Base-by-base conservation (phyloP, 2,329 filamentous ascomycete species). In the Davidsoniella australis region DNA sequence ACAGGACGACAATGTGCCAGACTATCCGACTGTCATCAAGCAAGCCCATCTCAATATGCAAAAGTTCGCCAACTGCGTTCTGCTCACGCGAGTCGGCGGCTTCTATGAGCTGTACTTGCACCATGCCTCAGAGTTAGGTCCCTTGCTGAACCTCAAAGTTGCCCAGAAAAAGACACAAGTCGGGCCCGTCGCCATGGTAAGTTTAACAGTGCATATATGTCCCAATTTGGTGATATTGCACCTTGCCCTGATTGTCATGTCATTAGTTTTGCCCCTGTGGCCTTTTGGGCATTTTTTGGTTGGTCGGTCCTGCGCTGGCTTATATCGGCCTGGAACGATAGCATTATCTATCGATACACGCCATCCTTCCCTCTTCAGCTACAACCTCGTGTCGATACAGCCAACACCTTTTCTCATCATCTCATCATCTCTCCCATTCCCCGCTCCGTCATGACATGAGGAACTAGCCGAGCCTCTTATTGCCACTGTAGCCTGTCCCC, bases 61-160 rank as follows among this genome's bases (percentile, higher is more conserved):
- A 56, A 87, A 82, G 58, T 95, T 94, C 65, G 76, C 80, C 58
- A 86, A 93, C 58, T 96, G 89, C 64, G 83, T 98, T 38, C 64
- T 98, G 6, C 67, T 98, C 53, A 98, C 91, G 3, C 78, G 89
- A 50, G 87, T 98, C 24, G 91, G 91, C 50, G 82, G 88, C 53
- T 98, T 98, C 65, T 98, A 96, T 64, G 91, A 98, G 74, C 69
- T 98, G 52, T 98, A 98, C 66, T 93, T 96, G 63, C 83, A 94
- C 58, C 88, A 98, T 62, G 91, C 93, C 9, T 84, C 94, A 52
- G 80, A 94, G 60, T 83, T 82, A 62, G 89, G 83, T 1, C 84
- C 87, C 1, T 68, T 94, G 41, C 70, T 98, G 55, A 91, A 87
- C 58, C 67, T 98, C 59, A 96, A 95, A 63, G 78, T 94, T 49